Evolutionary conservation across 2,329 filamentous ascomycete species (phyloP), one percentile per base, ranked within the genome.

Genomic region (Monilinia polystroma): DNA sequence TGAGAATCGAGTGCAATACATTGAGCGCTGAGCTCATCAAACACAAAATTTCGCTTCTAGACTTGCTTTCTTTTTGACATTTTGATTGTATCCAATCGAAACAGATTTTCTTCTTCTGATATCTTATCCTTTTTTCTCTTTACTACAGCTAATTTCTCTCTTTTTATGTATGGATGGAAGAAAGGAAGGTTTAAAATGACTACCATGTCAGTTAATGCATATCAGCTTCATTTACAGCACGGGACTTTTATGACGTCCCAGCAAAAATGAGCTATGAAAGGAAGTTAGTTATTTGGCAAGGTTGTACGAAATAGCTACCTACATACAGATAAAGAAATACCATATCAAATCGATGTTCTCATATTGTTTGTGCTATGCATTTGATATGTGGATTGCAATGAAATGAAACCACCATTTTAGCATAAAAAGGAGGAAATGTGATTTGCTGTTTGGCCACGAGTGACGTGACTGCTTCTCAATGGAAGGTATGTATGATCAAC

Each of bases 21-120:
- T 49, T 4, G 64, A 66, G 60, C 54, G 62, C 23, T 57, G 8
- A 54, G 52, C 65, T 67, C 64, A 66, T 16, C 14, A 49, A 58
- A 20, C 41, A 58, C 56, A 70, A 65, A 66, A 63, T 64, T 66
- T 70, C 63, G 65, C 67, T 72, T 71, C 68, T 71, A 69, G 62
- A 69, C 63, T 69, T 70, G 68, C 66, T 68, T 54, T 68, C 62
- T 67, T 68, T 63, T 68, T 62, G 64, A 62, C 51, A 69, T 68
- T 63, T 68, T 66, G 64, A 62, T 62, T 59, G 64, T 58, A 54
- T 62, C 47, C 56, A 66, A 59, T 52, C 55, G 38, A 51, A 53
- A 66, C 35, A 45, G 20, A 66, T 62, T 23, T 57, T 57, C 12
- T 45, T 58, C 51, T 54, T 66, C 51, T 47, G 26, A 43, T 35